Base-by-base conservation (phyloP, 768 basidiomycete species). In the Amanita fuliginea region DNA sequence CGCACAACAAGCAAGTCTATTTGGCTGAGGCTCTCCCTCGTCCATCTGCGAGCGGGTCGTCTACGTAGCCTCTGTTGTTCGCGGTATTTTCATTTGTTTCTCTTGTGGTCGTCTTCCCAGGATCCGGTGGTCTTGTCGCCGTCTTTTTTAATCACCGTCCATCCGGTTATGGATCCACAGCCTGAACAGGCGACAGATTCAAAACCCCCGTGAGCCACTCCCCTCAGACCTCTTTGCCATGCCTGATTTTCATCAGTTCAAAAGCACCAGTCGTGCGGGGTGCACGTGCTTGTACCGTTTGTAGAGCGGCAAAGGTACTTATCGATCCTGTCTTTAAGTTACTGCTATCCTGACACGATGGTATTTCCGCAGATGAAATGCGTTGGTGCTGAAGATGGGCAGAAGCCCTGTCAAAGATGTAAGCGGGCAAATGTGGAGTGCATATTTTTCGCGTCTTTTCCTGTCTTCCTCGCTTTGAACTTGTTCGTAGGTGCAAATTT, bases 331-430 rank as follows among this genome's bases (percentile, higher is more conserved):
- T 49, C 51, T 53, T 32, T 53, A n/a, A n/a, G n/a, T n/a, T n/a
- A 47, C 46, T 52, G 50, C 55, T 26, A 21, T 6, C 22, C 11
- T 37, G 51, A 51, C 41, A 24, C 49, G 34, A 43, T 49, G 51
- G 60, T 53, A 42, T 40, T 47, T 32, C 44, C 46, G 39, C 56
- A 91, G 88, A 92, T 92, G 88, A 89, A 90, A 64, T 92, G 88
- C 58, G 87, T 91, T 52, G 88, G 86, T 40, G 84, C 89, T 44
- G 88, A 92, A 62, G 87, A 91, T 58, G 86, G 87, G 52, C 73
- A 78, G 53, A 81, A 80, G 57, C 78, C 76, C 26, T 92, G 88
- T 62, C 86, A 91, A 62, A 82, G 88, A 45, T 92, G 88, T 67
- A 83, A 78, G 60, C 82, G 88, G 52, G 80, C 85, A 30, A 83